These are phyloP conservation scores for Zygoascus flipseniorum DNA, from an alignment of 805 yeast species.

Conservation along the genomic window DNA sequence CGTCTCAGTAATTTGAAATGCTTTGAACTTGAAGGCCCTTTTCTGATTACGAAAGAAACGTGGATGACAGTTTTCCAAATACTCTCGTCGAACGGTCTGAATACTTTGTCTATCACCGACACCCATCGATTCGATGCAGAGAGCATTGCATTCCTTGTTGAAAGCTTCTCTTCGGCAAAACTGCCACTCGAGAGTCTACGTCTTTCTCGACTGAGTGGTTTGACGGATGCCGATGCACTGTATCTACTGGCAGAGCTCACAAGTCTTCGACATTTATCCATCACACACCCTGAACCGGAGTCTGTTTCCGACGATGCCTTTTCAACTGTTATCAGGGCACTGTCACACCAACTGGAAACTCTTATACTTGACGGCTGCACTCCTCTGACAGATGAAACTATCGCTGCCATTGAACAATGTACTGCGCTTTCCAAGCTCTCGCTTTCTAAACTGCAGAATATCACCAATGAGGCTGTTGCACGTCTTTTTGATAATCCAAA, in stretches of 20 bases:
- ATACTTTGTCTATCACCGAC: slow-evolving; percentile 56
- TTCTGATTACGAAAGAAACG: slow-evolving; percentile 60
- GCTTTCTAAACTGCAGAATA: slow-evolving; percentile 47
- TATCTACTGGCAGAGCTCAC: slow-evolving; percentile 57
- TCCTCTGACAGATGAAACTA: slow-evolving; percentile 56
- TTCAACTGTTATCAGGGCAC: slow-evolving; percentile 40
- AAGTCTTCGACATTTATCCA: slow-evolving; percentile 47
- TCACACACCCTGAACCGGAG: slow-evolving; percentile 37
- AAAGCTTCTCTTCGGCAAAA: slow-evolving; percentile 21
- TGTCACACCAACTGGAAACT: slow-evolving; percentile 50
- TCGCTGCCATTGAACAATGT: slow-evolving; percentile 51
- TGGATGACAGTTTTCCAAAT: slow-evolving; percentile 72
- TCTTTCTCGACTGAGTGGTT: slow-evolving; percentile 64
- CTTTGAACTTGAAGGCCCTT: slow-evolving; percentile 80
- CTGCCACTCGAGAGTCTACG: slow-evolving; percentile 42
- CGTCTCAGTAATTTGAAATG: slow-evolving; percentile 48
- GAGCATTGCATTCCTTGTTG: slow-evolving; percentile 53
- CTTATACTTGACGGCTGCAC: slow-evolving; percentile 68
- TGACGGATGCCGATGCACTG: slow-evolving; percentile 48
- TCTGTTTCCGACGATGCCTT: slow-evolving; percentile 61
- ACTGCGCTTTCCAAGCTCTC: slow-evolving; percentile 50
- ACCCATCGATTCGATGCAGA: slow-evolving; percentile 76
- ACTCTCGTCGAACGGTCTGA: slow-evolving; percentile 44
- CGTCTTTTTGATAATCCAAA: slow-evolving; percentile 40
- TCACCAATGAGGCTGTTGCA: slow-evolving; percentile 61